Conservation (phyloP, 1,284 basidiomycete genomes). For the Xanthoconium separans region DNA sequence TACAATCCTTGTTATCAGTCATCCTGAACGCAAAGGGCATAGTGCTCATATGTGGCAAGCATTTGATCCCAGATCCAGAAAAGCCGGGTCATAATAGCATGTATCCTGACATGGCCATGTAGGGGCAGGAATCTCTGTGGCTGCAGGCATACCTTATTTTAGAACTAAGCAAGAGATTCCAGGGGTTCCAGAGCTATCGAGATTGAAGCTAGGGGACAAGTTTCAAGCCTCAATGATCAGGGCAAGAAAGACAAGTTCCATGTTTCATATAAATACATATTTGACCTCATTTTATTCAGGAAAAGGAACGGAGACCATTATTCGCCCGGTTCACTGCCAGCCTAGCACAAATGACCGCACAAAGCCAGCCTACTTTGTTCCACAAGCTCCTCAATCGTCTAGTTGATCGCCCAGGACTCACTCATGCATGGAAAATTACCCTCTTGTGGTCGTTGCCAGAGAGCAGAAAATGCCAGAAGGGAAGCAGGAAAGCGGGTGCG, state of each 20-base stretch:
- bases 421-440: neutral
- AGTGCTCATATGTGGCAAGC: slow-evolving; percentile 16
- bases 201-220: neutral
- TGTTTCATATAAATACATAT: neutral
- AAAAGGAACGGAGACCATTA: neutral
- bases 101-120: neutral
- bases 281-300: neutral
- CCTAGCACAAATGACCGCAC: neutral
- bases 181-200: neutral
- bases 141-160: neutral
- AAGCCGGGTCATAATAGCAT: neutral
- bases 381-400: slow-evolving; percentile 11
- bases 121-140: neutral
- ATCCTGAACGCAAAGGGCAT: slow-evolving; percentile 10
- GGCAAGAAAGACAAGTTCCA: neutral
- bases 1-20: neutral
- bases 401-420: neutral
- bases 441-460: neutral
- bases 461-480: neutral
- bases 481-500: neutral
- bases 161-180: neutral
- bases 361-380: slow-evolving; percentile 8
- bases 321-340: slow-evolving; percentile 1
- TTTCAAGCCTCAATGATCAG: neutral
- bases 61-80: neutral